Conservation (phyloP, 1,139 yeast genomes). For the Meyerozyma athensensis region DNA sequence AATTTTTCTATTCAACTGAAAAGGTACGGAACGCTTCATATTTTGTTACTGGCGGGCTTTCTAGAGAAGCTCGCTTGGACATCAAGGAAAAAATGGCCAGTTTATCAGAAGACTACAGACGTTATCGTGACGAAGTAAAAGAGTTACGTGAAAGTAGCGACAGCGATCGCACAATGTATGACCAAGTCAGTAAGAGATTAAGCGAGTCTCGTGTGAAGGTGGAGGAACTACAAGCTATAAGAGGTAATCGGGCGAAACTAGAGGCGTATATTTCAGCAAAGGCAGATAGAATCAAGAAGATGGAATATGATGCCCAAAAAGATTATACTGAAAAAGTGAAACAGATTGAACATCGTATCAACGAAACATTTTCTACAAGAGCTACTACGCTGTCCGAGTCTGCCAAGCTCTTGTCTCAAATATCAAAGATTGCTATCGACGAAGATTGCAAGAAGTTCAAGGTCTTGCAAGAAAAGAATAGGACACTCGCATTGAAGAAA, state of each 20-base stretch:
- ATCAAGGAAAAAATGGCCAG: conserved; percentile 15
- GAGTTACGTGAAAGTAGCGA: conserved; percentile 5
- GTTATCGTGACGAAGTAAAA: conserved; percentile 11
- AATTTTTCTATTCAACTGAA: conserved; percentile 41
- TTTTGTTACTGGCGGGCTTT: conserved; percentile 43
- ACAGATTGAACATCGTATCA: conserved; percentile 19
- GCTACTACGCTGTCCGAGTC: conserved; percentile 13
- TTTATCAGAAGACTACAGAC: conserved; percentile 11
- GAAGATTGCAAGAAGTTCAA: conserved; percentile 18
- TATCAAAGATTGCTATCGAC: conserved; percentile 20
- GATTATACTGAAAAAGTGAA: conserved; percentile 28
- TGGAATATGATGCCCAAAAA: conserved; percentile 22
- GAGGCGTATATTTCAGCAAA: conserved; percentile 17
- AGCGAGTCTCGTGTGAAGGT: conserved; percentile 1
- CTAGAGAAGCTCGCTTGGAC: conserved; percentile 26
- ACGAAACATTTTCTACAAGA: conserved; percentile 21
- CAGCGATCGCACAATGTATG: conserved; percentile 5
- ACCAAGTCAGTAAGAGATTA: conserved; percentile 7
- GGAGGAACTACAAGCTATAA: conserved; percentile 16
- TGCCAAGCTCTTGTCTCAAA: conserved; percentile 13
- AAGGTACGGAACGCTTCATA: conserved; percentile 24
- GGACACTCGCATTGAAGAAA: conserved; percentile 23
- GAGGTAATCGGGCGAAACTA: conserved; percentile 12
- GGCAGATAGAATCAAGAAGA: conserved; percentile 20
- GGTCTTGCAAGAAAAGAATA: conserved; percentile 32